Evolutionary conservation across 345 rosid species (phyloP).

Genomic region (Adansonia digitata): DNA sequence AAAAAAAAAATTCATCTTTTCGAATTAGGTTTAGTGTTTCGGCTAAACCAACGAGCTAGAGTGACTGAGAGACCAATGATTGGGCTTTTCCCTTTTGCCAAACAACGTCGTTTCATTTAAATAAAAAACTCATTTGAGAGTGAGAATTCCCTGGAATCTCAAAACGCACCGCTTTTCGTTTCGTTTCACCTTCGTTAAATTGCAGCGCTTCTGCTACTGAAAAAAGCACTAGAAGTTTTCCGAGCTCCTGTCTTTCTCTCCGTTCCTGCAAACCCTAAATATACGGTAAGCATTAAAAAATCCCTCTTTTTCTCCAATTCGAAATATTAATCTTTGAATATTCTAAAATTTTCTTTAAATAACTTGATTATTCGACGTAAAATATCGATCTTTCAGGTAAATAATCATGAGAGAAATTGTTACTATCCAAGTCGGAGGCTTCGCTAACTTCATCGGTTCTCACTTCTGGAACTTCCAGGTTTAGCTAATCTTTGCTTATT

Average conservation of each 20-base stretch:
- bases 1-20: too few species aligned
- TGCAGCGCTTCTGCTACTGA: neutral
- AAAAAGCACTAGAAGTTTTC: neutral
- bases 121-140: neutral
- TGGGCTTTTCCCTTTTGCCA: too few species aligned
- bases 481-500: neutral
- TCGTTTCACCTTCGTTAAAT: neutral
- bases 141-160: neutral
- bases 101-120: too few species aligned
- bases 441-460: constrained; percentile 89
- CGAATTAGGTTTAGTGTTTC: too few species aligned
- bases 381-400: neutral
- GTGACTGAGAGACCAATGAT: too few species aligned
- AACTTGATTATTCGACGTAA: neutral
- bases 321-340: neutral
- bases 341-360: too few species aligned
- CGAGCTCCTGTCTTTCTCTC: neutral
- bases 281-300: neutral
- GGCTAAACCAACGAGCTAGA: too few species aligned
- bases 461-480: constrained; percentile 99
- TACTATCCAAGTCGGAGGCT: constrained; percentile 77
- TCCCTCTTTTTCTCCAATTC: neutral
- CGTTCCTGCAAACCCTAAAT: neutral
- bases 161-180: neutral
- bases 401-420: constrained; percentile 73